Base-by-base conservation (phyloP, 257 asterid species). In the Cinchona pubescens region DNA sequence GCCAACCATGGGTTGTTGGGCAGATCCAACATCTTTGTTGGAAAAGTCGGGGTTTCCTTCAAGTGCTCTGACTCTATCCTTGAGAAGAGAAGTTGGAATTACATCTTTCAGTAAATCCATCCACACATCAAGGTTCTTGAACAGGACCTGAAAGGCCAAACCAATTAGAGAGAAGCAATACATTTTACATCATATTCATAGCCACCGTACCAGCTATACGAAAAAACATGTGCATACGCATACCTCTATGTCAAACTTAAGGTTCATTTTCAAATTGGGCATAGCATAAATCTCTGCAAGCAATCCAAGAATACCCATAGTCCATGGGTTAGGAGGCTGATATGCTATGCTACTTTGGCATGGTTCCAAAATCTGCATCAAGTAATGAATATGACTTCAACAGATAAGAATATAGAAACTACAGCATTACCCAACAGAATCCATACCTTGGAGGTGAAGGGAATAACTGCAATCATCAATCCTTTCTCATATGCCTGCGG, bases 271-370 rank as follows among this genome's bases (percentile, higher is more conserved):
- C 80, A 95, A 84, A 83, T 91, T 92, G 66, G 98, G 98, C 98
- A 92, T 91, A 42, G 94, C 96, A 79, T 92, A 92, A 62, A 95
- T 95, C 87, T 95, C 99, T 75, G 92, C 88, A 69, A 95, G 94
- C 81, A 95, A 85, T 77, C 89, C 97, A 81, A 95, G 97, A 77
- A 95, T 88, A 76, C 91, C 99, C 97, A 95, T 95, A 73, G 99
- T 95, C 99, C 99, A 92, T 6, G 99, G 99, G 76, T 95, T 92
- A 56, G 99, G 99, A 49, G 99, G 99, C 80, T 86, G 98, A 88
- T 92, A 95, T 42, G 96, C 99, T 61, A 91, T 76, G 84, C 99
- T 92, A 87, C 77, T 91, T 43, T 94, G 96, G 80, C 99, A 92
- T 74, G 99, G 89, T 77, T 92, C 98, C 78, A 95, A 81, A 81